phyloP scores from a whole-genome alignment of 768 basidiomycete species.

The Pleurotus tuoliensis region DNA sequence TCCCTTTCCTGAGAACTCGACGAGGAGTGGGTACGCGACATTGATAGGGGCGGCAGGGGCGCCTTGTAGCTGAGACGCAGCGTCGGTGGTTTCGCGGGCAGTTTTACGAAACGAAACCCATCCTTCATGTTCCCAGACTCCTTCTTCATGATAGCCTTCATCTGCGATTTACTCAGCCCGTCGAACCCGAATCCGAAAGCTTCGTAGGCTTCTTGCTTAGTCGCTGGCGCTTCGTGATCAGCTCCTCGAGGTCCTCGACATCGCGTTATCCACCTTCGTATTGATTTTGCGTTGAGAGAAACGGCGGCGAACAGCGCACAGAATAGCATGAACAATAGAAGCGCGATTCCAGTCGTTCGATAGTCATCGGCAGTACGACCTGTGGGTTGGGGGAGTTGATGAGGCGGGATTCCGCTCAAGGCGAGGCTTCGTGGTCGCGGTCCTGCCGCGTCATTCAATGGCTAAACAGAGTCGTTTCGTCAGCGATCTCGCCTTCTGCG shows the following conservation, averaged over 20 bases:
- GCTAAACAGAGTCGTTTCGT: no score
- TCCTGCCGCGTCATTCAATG: no score
- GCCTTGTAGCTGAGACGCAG: slow-evolving; percentile 7
- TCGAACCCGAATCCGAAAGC: slow-evolving; percentile 19
- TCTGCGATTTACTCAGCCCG: slow-evolving; percentile 16
- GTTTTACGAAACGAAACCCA: slow-evolving; percentile 9
- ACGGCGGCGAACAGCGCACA: slow-evolving; percentile 13
- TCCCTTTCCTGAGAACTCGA: slow-evolving; percentile 3
- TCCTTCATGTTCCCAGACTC: slow-evolving; percentile 13
- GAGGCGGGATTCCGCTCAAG: no score
- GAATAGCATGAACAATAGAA: slow-evolving; percentile 15
- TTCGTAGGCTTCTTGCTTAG: slow-evolving; percentile 8
- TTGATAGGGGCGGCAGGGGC: slow-evolving; percentile 5
- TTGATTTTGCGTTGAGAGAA: slow-evolving; percentile 12
- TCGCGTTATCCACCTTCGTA: background rate
- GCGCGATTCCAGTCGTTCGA: slow-evolving; percentile 14
- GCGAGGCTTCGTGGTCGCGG: no score
- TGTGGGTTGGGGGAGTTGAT: no score
- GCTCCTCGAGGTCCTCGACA: slow-evolving; percentile 8
- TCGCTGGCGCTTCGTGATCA: background rate
- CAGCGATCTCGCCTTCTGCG: no score
- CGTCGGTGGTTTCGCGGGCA: slow-evolving; percentile 17
- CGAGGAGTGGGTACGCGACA: background rate
- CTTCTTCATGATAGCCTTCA: slow-evolving; percentile 10
- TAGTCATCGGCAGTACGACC: slow-evolving; percentile 3